phyloP scores from a whole-genome alignment of 306 rosid genomes.

The Prosopis cineraria region DNA sequence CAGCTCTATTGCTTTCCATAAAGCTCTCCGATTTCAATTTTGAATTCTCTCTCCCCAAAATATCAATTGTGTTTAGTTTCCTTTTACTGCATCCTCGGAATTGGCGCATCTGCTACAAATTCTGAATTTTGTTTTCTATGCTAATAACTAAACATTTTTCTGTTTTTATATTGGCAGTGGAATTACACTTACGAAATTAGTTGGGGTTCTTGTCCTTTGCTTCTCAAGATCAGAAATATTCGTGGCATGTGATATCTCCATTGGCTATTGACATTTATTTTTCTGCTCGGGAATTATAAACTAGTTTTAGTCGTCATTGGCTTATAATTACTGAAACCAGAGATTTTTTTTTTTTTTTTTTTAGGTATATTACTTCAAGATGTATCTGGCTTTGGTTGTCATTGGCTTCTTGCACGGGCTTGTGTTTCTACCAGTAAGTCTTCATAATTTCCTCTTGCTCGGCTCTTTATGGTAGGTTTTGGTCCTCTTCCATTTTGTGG shows the following conservation, averaged over 20 bases:
- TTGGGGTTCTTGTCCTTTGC: conserved; percentile 88
- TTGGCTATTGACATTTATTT: conserved; percentile 27
- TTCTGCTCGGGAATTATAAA: conserved; percentile 22
- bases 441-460: conserved; percentile 26
- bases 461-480: conserved; percentile 17
- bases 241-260: conserved; percentile 65
- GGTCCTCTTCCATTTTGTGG: conserved; percentile 17
- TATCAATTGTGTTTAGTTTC: background rate
- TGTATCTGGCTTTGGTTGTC: conserved; percentile 92
- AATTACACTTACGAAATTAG: conserved; percentile 90
- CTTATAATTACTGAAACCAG: background rate
- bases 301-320: conserved; percentile 13
- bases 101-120: background rate
- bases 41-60: background rate
- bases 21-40: background rate
- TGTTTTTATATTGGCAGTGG: conserved; percentile 63
- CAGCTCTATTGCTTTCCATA: too few species aligned
- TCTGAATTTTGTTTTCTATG: background rate
- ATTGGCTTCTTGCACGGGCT: conserved; percentile 98
- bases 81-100: background rate
- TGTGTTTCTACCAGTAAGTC: conserved; percentile 88
- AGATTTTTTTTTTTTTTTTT: conserved; percentile 31
- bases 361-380: conserved; percentile 96
- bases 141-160: conserved; percentile 29
- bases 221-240: conserved; percentile 92